phyloP scores from a whole-genome alignment of 768 basidiomycete species.

The Ramaria sp. region DNA sequence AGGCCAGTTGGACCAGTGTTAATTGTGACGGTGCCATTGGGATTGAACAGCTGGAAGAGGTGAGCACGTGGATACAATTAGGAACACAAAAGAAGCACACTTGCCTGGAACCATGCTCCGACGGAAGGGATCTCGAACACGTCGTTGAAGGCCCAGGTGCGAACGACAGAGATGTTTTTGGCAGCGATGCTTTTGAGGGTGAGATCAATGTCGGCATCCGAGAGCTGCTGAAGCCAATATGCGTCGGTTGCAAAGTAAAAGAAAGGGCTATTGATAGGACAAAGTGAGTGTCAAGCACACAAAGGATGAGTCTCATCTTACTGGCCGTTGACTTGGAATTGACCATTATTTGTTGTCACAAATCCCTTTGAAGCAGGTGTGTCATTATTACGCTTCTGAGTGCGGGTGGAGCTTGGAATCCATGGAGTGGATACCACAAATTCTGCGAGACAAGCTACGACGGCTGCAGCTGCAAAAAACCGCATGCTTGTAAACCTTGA shows the following conservation, averaged over 20 bases:
- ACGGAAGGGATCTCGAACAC: constrained; percentile 36
- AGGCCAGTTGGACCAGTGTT: constrained; percentile 54
- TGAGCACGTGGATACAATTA: neutral
- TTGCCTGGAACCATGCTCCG: constrained; percentile 60
- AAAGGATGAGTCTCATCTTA: constrained; percentile 13
- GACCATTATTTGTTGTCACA: constrained; percentile 31
- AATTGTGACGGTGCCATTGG: constrained; percentile 41
- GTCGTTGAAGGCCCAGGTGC: constrained; percentile 59
- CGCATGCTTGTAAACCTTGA: constrained; percentile 54
- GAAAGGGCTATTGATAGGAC: constrained; percentile 22
- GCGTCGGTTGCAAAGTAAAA: constrained; percentile 46
- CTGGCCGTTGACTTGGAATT: constrained; percentile 49
- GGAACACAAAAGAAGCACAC: constrained; percentile 16
- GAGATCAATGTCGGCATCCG: constrained; percentile 41
- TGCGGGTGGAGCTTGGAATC: constrained; percentile 7
- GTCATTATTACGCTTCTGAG: neutral
- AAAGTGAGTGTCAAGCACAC: constrained; percentile 10
- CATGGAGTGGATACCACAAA: constrained; percentile 22
- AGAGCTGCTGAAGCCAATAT: constrained; percentile 51
- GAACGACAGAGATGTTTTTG: constrained; percentile 44
- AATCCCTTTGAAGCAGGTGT: constrained; percentile 24
- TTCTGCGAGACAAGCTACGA: constrained; percentile 14
- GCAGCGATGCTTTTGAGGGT: constrained; percentile 49
- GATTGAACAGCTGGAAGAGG: constrained; percentile 17
- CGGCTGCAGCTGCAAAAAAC: constrained; percentile 12